Evolutionary conservation across 495 filamentous ascomycete species (phyloP), one percentile per base, ranked within the genome.

Genomic region (Lasiosphaeris hirsuta): DNA sequence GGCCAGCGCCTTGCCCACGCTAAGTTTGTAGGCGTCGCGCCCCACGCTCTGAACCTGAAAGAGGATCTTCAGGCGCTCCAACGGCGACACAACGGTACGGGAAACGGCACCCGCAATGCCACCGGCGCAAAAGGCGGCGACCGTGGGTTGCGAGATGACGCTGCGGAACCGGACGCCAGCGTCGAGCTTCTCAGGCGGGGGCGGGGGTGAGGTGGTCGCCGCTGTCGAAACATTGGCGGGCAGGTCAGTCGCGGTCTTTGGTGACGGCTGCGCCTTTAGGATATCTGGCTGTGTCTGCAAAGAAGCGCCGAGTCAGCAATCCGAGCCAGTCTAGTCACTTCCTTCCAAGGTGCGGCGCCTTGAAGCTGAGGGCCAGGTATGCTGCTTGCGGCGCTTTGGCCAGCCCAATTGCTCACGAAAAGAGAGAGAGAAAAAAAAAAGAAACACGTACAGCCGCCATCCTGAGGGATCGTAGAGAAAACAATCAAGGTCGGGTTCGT

Each of bases 31-130:
- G 65, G 95, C 93, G 53, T 87, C 85, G 62, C 89, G 83, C n/a
- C 91, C 92, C 46, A 81, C 87, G 62, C 88, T 94, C 78, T 98
- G 94, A 19, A 98, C 83, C 69, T 98, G 94, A 63, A 96, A 88
- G n/a, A 98, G 77, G 60, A 98, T 98, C 72, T 98, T 98, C 44
- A 98, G 77, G 45, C 94, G 85, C 72, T 98, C 94, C 37, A 98
- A 82, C 11, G 94, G 94, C 35, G 92, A 96, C 0, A 98, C 94
- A 39, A 97, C 93, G 3, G 94, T 97, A 63, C 94, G 83, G 39
- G 92, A 97, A 17, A 98, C 92, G n/a, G 94, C 94, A 58, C 94
- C 94, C 4, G 94, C 94, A 11, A 96, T 86, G 59, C 94, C 94
- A 49, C 94, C 94, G n/a, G 91, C 95, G 66, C 95, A 84, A 63